Percentiles rank a stretch among this genome's conserved stretches.
phyloP scores from a whole-genome alignment of 768 basidiomycete genomes.

The Hypholoma sublateritium region DNA sequence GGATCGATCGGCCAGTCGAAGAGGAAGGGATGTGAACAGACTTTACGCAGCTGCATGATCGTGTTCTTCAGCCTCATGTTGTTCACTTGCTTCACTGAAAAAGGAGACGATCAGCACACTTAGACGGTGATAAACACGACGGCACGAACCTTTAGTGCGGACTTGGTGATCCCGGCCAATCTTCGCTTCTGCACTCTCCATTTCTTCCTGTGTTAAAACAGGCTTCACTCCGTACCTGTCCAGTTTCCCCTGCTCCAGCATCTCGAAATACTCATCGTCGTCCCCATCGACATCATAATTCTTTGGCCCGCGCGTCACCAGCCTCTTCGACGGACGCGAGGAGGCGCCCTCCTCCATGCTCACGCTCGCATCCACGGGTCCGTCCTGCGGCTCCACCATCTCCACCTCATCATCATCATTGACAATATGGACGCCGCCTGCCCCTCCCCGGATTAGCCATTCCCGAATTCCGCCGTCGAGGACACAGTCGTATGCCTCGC shows the following conservation, averaged over 20 bases:
- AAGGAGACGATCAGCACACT: not conserved
- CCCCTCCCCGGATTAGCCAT: constrained; percentile 49
- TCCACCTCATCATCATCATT: constrained; percentile 21
- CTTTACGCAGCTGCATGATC: constrained; percentile 97
- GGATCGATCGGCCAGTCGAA: constrained; percentile 82
- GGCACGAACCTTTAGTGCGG: constrained; percentile 56
- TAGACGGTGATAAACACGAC: not conserved
- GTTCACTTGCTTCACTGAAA: constrained; percentile 77
- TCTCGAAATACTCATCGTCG: constrained; percentile 67
- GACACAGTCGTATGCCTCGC: constrained; percentile 82
- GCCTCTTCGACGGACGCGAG: constrained; percentile 28
- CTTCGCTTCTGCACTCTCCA: constrained; percentile 41
- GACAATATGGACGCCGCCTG: constrained; percentile 18
- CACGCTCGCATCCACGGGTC: constrained; percentile 6
- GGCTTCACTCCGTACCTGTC: constrained; percentile 34
- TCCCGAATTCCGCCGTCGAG: constrained; percentile 69
- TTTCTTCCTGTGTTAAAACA: constrained; percentile 33
- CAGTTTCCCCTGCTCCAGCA: constrained; percentile 50
- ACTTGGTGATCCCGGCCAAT: constrained; percentile 57
- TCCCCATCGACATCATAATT: constrained; percentile 58
- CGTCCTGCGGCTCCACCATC: constrained; percentile 16
- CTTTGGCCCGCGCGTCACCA: constrained; percentile 35
- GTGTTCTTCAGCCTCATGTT: constrained; percentile 93
- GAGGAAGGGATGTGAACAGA: constrained; percentile 89
- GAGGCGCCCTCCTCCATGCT: constrained; percentile 24